These are phyloP conservation scores for Dittrichia graveolens DNA, from an alignment of 129 eudicot species.

Conservation along the genomic window DNA sequence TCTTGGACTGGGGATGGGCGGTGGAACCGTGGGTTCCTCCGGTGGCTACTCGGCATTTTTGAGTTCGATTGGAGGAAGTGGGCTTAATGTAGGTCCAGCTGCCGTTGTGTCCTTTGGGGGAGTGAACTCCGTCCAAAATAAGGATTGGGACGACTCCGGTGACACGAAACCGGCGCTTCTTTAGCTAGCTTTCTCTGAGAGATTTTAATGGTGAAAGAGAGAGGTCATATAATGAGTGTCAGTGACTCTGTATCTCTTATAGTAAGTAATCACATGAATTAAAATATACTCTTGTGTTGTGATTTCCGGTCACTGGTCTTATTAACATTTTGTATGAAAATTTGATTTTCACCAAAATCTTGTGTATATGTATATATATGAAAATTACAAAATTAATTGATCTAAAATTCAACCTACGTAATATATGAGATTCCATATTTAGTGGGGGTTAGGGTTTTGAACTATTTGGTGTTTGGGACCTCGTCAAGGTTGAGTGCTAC, in stretches of 20 bases:
- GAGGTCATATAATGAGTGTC: constrained; percentile 19
- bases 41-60: constrained; percentile 55
- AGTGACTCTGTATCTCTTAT: constrained; percentile 36
- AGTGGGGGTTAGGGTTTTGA: too few species aligned
- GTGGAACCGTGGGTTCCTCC: constrained; percentile 36
- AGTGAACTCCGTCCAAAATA: constrained; percentile 21
- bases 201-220: constrained; percentile 31
- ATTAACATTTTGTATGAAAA: not conserved
- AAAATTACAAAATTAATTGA: too few species aligned
- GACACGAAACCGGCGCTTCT: constrained; percentile 63
- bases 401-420: too few species aligned
- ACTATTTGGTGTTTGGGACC: too few species aligned
- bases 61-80: constrained; percentile 49
- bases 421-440: too few species aligned
- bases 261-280: constrained; percentile 37
- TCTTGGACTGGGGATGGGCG: constrained; percentile 71
- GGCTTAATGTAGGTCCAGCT: constrained; percentile 33
- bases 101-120: constrained; percentile 37
- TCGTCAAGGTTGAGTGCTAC: too few species aligned
- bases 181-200: constrained; percentile 40
- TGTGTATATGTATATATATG: too few species aligned
- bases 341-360: too few species aligned
- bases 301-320: constrained; percentile 17
- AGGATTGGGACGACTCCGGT: constrained; percentile 58
- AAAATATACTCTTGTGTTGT: constrained; percentile 27